A percentile compares a stretch with the other conserved stretches of the same genome.
phyloP scores from a whole-genome alignment of 148 eudicot genomes.

The Camellia granthamiana region DNA sequence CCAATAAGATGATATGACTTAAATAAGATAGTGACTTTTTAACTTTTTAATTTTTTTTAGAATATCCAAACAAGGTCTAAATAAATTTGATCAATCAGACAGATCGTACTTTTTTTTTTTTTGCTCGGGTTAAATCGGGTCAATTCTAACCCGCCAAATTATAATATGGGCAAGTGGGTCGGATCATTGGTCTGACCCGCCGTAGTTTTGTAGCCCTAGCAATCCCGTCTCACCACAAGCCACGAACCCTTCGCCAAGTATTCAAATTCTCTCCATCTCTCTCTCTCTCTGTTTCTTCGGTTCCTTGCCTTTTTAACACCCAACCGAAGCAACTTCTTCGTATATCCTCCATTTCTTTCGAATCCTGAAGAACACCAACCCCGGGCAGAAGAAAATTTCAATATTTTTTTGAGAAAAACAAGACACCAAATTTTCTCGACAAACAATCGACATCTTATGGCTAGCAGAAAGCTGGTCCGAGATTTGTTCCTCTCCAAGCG shows the following conservation, averaged over 20 bases:
- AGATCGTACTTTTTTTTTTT: too few species aligned
- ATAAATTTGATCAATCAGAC: too few species aligned
- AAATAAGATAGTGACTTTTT: too few species aligned
- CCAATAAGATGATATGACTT: too few species aligned
- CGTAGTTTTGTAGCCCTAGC: constrained; percentile 1
- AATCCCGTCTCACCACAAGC: not conserved
- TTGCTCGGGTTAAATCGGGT: not conserved
- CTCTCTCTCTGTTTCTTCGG: too few species aligned
- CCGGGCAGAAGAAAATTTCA: not conserved
- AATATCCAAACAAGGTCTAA: too few species aligned
- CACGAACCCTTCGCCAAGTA: too few species aligned
- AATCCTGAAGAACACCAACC: too few species aligned
- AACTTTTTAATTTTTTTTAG: too few species aligned
- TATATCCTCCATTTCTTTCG: not conserved
- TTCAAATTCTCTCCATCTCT: too few species aligned
- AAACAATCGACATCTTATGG: constrained; percentile 27
- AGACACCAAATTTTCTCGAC: not conserved
- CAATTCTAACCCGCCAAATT: not conserved
- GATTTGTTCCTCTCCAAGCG: constrained; percentile 32
- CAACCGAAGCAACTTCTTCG: too few species aligned
- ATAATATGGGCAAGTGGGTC: not conserved
- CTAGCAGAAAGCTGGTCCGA: constrained; percentile 40
- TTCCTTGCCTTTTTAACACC: too few species aligned
- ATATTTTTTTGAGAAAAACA: not conserved
- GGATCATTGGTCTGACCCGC: not conserved